phyloP scores from a whole-genome alignment of 2,329 filamentous ascomycete genomes.

The Hyphodiscus sp. region DNA sequence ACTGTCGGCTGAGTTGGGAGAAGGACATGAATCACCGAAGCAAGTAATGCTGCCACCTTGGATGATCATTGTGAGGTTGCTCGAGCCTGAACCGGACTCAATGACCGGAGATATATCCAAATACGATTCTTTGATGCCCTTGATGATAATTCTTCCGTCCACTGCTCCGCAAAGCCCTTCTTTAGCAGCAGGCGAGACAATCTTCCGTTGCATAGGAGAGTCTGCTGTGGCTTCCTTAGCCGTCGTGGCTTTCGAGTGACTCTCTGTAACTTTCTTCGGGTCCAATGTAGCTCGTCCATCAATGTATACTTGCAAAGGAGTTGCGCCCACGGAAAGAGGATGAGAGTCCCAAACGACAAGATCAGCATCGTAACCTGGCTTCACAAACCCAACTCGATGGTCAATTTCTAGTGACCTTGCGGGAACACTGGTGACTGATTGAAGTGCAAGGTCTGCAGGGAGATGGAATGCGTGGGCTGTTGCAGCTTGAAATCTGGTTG shows the following conservation, averaged over 20 bases:
- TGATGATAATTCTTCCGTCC: constrained; percentile 31
- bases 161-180: constrained; percentile 23
- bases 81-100: not conserved
- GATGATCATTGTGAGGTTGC: constrained; percentile 35
- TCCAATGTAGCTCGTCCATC: constrained; percentile 37
- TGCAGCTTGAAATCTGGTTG: constrained; percentile 32
- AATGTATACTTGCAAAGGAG: constrained; percentile 41
- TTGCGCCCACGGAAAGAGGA: constrained; percentile 39
- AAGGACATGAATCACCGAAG: constrained; percentile 30
- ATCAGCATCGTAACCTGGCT: constrained; percentile 43
- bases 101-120: constrained; percentile 21
- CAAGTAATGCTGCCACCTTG: constrained; percentile 37
- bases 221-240: not conserved
- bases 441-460: constrained; percentile 35
- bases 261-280: constrained; percentile 28
- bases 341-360: constrained; percentile 44
- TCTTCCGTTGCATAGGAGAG: not conserved
- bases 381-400: constrained; percentile 38
- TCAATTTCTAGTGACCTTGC: constrained; percentile 38
- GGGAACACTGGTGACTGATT: constrained; percentile 40
- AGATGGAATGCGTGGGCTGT: constrained; percentile 38
- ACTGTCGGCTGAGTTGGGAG: constrained; percentile 18
- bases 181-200: constrained; percentile 14
- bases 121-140: constrained; percentile 34
- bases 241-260: constrained; percentile 13